Percentiles rank a stretch among this genome's conserved stretches.
These are phyloP conservation scores for Penicillium sp. DNA, from an alignment of 2,329 filamentous ascomycete species.

Conservation along the genomic window DNA sequence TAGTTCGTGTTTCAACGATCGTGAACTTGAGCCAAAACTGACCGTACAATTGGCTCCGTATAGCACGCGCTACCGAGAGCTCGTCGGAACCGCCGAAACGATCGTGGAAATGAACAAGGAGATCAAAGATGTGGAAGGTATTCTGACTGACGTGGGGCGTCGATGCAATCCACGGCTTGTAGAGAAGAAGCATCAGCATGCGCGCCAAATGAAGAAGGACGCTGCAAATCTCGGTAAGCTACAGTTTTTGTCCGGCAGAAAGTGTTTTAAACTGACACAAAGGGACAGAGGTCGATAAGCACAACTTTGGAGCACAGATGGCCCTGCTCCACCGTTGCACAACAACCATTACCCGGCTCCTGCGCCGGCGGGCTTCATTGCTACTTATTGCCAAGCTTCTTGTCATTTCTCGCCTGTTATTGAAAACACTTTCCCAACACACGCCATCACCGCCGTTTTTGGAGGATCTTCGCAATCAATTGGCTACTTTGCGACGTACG, in stretches of 20 bases:
- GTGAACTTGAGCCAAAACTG: neutral
- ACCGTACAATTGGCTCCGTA: neutral
- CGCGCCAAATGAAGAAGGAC: conserved; percentile 45
- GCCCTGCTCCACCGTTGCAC: conserved; percentile 54
- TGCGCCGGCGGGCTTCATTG: conserved; percentile 47
- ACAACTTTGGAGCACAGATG: conserved; percentile 51
- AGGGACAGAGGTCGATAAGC: conserved; percentile 36
- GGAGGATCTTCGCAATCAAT: conserved; percentile 57
- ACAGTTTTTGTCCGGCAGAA: neutral
- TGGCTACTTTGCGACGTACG: conserved; percentile 57
- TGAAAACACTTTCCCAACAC: conserved; percentile 62
- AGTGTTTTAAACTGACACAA: conserved; percentile 12
- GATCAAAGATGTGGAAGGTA: conserved; percentile 66
- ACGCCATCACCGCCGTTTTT: conserved; percentile 47
- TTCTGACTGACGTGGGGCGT: conserved; percentile 65
- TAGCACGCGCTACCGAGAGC: conserved; percentile 71
- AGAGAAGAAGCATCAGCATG: conserved; percentile 57
- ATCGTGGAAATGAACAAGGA: conserved; percentile 83
- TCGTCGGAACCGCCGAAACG: conserved; percentile 86
- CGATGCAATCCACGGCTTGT: conserved; percentile 69
- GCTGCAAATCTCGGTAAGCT: conserved; percentile 28
- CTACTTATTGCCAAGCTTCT: conserved; percentile 63
- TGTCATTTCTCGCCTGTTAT: conserved; percentile 67
- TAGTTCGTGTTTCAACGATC: conserved; percentile 8
- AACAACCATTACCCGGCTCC: conserved; percentile 46